phyloP scores from a whole-genome alignment of 306 rosid species.

The Dryas octopetala region DNA sequence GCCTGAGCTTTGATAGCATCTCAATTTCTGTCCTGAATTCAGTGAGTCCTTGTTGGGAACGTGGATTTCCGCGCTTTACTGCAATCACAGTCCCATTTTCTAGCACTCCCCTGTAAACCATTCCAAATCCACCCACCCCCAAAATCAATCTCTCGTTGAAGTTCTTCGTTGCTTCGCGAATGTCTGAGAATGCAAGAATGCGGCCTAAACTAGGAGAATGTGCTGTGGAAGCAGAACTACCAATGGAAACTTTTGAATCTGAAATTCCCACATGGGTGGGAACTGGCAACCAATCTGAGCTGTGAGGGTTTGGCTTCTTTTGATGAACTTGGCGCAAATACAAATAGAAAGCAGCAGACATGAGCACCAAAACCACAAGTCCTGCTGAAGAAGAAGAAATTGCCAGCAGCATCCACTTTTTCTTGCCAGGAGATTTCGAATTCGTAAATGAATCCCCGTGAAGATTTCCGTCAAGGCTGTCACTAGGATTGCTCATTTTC shows the following conservation, averaged over 20 bases:
- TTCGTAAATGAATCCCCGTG: constrained; percentile 4
- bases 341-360: constrained; percentile 15
- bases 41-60: constrained; percentile 33
- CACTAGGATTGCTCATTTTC: constrained; percentile 31
- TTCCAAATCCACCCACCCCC: constrained; percentile 47
- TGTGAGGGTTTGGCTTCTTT: constrained; percentile 20
- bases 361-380: constrained; percentile 26
- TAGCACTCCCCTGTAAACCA: constrained; percentile 36
- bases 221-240: constrained; percentile 34
- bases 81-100: constrained; percentile 40
- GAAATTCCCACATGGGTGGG: constrained; percentile 26
- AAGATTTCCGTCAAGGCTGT: constrained; percentile 28
- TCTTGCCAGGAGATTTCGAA: constrained; percentile 20
- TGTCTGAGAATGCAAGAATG: constrained; percentile 28
- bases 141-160: constrained; percentile 37
- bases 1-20: constrained; percentile 42
- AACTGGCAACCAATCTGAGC: constrained; percentile 26
- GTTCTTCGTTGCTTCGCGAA: constrained; percentile 31
- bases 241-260: constrained; percentile 34
- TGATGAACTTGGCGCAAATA: neutral
- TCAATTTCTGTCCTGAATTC: constrained; percentile 43
- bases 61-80: constrained; percentile 34
- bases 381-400: constrained; percentile 19
- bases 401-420: constrained; percentile 27
- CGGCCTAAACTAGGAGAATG: constrained; percentile 30